A percentile compares a stretch with the other conserved stretches of the same genome.
Evolutionary conservation across 2,329 filamentous ascomycete species (phyloP).

Genomic region (Botrytis porri): DNA sequence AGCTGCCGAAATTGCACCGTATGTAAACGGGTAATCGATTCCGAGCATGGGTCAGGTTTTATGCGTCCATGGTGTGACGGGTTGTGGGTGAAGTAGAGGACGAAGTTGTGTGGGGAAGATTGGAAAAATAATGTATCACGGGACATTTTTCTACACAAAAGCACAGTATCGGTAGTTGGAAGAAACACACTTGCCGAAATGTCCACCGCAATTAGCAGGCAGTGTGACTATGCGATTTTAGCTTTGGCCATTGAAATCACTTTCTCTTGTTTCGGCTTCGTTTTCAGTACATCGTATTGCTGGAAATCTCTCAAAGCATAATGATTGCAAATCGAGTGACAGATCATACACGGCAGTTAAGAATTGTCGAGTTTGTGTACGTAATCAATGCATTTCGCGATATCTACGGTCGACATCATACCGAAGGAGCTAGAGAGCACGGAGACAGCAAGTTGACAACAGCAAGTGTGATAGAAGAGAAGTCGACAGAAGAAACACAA

Average conservation of each 20-base stretch:
- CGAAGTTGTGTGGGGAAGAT: not conserved
- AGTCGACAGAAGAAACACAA: no score
- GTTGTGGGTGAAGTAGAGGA: not conserved
- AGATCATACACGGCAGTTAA: not conserved
- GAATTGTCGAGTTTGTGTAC: not conserved
- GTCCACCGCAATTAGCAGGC: not conserved
- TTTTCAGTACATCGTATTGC: not conserved
- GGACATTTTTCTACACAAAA: not conserved
- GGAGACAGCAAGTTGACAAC: not conserved
- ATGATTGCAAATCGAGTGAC: not conserved
- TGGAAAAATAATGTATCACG: not conserved
- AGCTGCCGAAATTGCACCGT: not conserved
- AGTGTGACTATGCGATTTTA: not conserved
- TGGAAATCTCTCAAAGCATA: not conserved
- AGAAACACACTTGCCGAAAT: constrained; percentile 2
- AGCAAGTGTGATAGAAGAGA: not conserved
- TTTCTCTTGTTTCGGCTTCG: not conserved
- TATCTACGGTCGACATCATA: not conserved
- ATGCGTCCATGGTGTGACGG: not conserved
- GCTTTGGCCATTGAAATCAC: not conserved
- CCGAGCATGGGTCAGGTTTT: not conserved
- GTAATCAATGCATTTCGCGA: not conserved
- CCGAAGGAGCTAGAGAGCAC: not conserved
- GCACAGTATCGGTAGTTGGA: constrained; percentile 1
- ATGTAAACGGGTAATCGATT: not conserved